A percentile compares a stretch with the other conserved stretches of the same genome.
phyloP scores from a whole-genome alignment of 371 early-diverging fungal species.

The Mucor indicus region DNA sequence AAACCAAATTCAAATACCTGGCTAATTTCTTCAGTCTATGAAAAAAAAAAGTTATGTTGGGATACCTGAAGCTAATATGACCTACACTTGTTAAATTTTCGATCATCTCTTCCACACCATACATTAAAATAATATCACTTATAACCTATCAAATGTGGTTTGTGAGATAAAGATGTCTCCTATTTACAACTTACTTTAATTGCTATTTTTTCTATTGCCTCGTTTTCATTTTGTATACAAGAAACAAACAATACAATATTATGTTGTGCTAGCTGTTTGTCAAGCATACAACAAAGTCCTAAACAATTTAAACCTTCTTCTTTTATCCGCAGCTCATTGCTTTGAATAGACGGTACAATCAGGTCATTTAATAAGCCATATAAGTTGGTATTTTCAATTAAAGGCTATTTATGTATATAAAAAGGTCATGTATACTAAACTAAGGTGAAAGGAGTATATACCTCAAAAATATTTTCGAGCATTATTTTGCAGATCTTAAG shows the following conservation, averaged over 20 bases:
- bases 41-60: not conserved
- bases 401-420: constrained; percentile 14
- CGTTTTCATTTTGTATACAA: constrained; percentile 39
- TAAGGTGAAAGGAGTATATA: too few species aligned
- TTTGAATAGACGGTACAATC: constrained; percentile 77
- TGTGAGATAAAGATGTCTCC: too few species aligned
- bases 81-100: constrained; percentile 38
- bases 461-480: constrained; percentile 70
- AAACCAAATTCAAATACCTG: constrained; percentile 47
- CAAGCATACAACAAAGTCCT: constrained; percentile 73
- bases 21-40: constrained; percentile 37
- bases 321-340: constrained; percentile 62
- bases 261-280: constrained; percentile 48
- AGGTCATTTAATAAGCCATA: constrained; percentile 78
- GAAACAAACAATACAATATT: constrained; percentile 46
- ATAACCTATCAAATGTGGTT: too few species aligned
- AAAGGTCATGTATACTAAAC: not conserved
- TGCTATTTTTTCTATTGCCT: constrained; percentile 44
- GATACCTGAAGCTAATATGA: too few species aligned
- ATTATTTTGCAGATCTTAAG: constrained; percentile 71
- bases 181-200: constrained; percentile 33
- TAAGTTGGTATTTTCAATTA: constrained; percentile 73
- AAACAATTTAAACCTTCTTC: constrained; percentile 81
- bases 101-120: constrained; percentile 38
- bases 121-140: constrained; percentile 62